Evolutionary conservation across 306 rosid genomes (phyloP), one percentile per base, ranked within the genome.

Genomic region (Betula pendula): DNA sequence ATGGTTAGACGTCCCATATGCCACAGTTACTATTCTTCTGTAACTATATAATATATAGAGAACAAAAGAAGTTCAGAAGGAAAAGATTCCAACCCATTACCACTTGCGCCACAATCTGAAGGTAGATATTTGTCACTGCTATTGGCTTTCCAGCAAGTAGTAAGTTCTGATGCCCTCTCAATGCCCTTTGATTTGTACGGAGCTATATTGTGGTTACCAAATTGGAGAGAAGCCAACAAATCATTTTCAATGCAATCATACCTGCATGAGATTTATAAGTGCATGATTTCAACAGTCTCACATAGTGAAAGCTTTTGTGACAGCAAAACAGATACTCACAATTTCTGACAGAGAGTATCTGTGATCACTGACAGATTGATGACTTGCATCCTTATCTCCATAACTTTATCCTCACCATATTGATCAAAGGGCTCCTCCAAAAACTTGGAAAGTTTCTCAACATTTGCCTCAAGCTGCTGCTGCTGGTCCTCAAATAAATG

Each of bases 401-500:
- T 86, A 24, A 96, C 88, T 80, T 81, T 81, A n/a, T 84, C 90
- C 81, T 87, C 88, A 2, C 47, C 5, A 79, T 83, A 96, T 40
- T 80, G 73, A 55, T 91, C 90, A 51, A 96, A 96, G 47, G 90
- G 97, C 68, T 88, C 94, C 89, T 91, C 99, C 70, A 92, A 78
- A 75, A 82, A 78, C 85, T 88, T 89, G 22, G 99, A 96, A 66
- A 96, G 88, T 80, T 81, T 92, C 90, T 96, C 97, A 71, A 96
- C 93, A 85, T 92, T 96, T 81, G 59, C 88, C 84, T 96, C 99
- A 58, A 96, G 96, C 77, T 92, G 99, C 81, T 96, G 99, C 80
- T 96, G 99, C 83, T 96, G 99, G 83, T 91, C 98, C 87, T 96
- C 99, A 81, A 96, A 96, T 76, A 96, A 89, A 84, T 92, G 87